A percentile compares a stretch with the other conserved stretches of the same genome.
phyloP scores from a whole-genome alignment of 176 grass and related monocot genomes.

The Panicum miliaceum region DNA sequence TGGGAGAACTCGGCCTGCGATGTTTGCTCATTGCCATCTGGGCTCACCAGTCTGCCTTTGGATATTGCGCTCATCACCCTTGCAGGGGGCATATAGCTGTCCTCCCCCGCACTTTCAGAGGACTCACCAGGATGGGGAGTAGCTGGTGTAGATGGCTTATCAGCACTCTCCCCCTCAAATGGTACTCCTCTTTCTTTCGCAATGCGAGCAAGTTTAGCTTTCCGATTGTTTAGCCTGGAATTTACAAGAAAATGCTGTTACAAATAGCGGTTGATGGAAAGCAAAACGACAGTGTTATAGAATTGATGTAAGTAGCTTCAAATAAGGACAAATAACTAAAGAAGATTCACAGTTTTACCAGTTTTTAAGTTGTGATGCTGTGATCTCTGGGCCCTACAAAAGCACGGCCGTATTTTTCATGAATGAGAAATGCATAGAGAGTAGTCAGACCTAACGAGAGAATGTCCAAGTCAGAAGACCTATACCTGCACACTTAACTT shows the following conservation, averaged over 20 bases:
- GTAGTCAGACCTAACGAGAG: conserved; percentile 16
- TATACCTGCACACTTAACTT: conserved; percentile 73
- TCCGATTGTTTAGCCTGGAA: conserved; percentile 90
- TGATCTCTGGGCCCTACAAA: conserved; percentile 93
- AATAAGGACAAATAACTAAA: background rate
- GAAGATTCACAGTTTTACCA: conserved; percentile 62
- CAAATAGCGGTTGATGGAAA: background rate
- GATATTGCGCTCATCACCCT: conserved; percentile 55
- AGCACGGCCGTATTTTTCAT: conserved; percentile 26
- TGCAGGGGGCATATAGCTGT: conserved; percentile 62
- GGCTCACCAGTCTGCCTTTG: conserved; percentile 47
- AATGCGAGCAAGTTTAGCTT: conserved; percentile 83
- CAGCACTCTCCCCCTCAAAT: conserved; percentile 71
- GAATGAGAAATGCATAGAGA: conserved; percentile 41
- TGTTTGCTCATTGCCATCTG: conserved; percentile 45
- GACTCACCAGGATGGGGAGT: conserved; percentile 56
- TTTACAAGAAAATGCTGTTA: conserved; percentile 30
- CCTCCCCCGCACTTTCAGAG: conserved; percentile 61
- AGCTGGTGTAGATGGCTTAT: conserved; percentile 62
- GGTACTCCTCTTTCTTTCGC: conserved; percentile 69
- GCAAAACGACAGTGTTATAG: background rate
- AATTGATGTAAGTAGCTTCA: conserved; percentile 22
- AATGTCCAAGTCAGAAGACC: conserved; percentile 31
- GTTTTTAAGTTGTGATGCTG: conserved; percentile 95
- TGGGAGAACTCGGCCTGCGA: conserved; percentile 33